Conservation (phyloP, 805 yeast species). For the Barnettozyma sucrosica region DNA sequence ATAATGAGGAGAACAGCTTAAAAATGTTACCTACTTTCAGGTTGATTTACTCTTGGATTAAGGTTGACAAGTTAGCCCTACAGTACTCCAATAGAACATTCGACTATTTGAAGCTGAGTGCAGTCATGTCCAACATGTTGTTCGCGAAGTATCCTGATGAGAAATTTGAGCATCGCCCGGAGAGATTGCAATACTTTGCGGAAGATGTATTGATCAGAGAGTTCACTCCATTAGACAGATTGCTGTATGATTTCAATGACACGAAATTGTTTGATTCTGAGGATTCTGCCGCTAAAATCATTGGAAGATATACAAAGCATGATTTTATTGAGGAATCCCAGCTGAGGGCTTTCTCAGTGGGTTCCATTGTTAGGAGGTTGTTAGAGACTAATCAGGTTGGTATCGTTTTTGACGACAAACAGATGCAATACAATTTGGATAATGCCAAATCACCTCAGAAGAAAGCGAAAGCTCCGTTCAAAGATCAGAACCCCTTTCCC, state of each 20-base stretch:
- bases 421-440: slow-evolving; percentile 14
- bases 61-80: slow-evolving; percentile 39
- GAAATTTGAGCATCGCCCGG: slow-evolving; percentile 31
- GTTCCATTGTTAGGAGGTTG: slow-evolving; percentile 26
- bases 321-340: slow-evolving; percentile 27
- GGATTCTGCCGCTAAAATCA: slow-evolving; percentile 15
- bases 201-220: slow-evolving; percentile 65
- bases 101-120: slow-evolving; percentile 28
- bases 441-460: slow-evolving; percentile 8
- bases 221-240: slow-evolving; percentile 47
- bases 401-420: slow-evolving; percentile 22
- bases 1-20: slow-evolving; percentile 11
- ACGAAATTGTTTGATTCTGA: slow-evolving; percentile 11
- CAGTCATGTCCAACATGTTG: slow-evolving; percentile 29
- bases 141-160: slow-evolving; percentile 8
- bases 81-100: slow-evolving; percentile 29
- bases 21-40: slow-evolving; percentile 37
- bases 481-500: background rate
- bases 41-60: slow-evolving; percentile 52
- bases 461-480: slow-evolving; percentile 1
- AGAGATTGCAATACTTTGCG: slow-evolving; percentile 47
- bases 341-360: slow-evolving; percentile 32
- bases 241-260: slow-evolving; percentile 59
- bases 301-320: slow-evolving; percentile 24
- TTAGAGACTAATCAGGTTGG: slow-evolving; percentile 27